These are phyloP conservation scores for Geotrichum fermentans DNA, from an alignment of 1,139 yeast genomes.

Conservation along the genomic window DNA sequence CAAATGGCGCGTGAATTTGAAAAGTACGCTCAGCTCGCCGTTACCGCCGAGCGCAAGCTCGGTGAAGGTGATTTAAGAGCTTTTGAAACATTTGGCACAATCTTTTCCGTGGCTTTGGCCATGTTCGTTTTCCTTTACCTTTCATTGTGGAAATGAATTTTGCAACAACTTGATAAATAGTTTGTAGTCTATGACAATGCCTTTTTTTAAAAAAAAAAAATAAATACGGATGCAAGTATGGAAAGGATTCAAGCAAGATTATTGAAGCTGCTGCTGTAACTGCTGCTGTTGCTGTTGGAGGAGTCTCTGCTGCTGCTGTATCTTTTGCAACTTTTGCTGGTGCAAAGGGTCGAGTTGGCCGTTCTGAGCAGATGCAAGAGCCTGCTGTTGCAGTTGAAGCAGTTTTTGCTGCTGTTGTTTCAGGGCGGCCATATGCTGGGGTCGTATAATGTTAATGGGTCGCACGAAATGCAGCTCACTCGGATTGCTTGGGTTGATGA, in stretches of 20 bases:
- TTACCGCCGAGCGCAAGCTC: constrained; percentile 21
- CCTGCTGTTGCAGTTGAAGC: constrained; percentile 13
- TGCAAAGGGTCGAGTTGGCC: constrained; percentile 34
- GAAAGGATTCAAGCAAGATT: constrained; percentile 29
- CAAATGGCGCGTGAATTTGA: constrained; percentile 59
- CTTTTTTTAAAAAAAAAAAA: constrained; percentile 26
- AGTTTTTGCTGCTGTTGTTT: constrained; percentile 37
- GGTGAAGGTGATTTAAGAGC: constrained; percentile 25
- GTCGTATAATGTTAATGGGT: constrained; percentile 13
- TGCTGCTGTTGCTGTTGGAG: constrained; percentile 9
- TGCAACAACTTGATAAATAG: not conserved
- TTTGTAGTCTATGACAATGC: not conserved
- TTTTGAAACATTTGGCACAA: constrained; percentile 20
- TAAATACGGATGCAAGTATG: constrained; percentile 20
- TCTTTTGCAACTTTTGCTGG: constrained; percentile 31
- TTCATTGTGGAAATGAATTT: not conserved
- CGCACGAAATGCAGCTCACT: constrained; percentile 13
- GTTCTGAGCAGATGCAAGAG: constrained; percentile 9
- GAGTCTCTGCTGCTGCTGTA: constrained; percentile 21
- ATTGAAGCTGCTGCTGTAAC: constrained; percentile 24
- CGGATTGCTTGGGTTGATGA: constrained; percentile 14
- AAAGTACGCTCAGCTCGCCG: constrained; percentile 30
- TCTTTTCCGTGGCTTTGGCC: constrained; percentile 22
- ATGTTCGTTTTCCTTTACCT: constrained; percentile 23
- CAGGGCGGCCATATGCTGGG: constrained; percentile 29